Percentiles rank a stretch among this genome's conserved stretches.
Conservation (phyloP, 352 stramenopile genomes). For the Phytophthora agathidicida region DNA sequence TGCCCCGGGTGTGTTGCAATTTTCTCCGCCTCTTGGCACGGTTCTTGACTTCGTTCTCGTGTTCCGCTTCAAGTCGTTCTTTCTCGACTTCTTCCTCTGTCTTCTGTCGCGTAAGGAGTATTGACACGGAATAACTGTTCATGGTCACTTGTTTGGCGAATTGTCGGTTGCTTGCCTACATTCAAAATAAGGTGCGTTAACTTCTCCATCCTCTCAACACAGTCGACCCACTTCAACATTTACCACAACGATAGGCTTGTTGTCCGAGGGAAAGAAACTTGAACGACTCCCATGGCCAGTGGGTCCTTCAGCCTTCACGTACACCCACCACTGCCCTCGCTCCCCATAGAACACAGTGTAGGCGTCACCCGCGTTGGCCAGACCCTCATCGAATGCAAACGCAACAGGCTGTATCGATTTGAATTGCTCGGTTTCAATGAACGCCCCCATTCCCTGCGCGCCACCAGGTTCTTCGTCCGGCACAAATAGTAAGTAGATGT, state of each 20-base stretch:
- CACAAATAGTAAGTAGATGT: slow-evolving; percentile 93
- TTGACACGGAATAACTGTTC: too few species aligned
- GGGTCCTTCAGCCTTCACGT: slow-evolving; percentile 76
- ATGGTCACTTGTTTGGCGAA: too few species aligned
- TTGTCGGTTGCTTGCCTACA: too few species aligned
- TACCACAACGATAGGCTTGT: slow-evolving; percentile 93
- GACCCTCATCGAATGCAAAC: slow-evolving; percentile 95
- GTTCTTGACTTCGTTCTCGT: too few species aligned
- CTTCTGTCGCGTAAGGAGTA: too few species aligned
- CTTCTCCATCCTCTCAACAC: neutral
- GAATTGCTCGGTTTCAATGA: slow-evolving; percentile 89
- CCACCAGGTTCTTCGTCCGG: slow-evolving; percentile 96
- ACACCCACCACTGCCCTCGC: slow-evolving; percentile 93
- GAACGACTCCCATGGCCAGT: slow-evolving; percentile 91
- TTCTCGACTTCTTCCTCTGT: too few species aligned
- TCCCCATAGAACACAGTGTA: slow-evolving; percentile 98
- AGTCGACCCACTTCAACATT: neutral
- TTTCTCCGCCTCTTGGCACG: too few species aligned
- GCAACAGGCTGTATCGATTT: slow-evolving; percentile 83
- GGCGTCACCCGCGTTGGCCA: slow-evolving; percentile 89
- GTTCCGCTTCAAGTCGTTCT: too few species aligned
- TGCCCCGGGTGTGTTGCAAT: too few species aligned
- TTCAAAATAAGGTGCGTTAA: neutral
- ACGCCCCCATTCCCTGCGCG: slow-evolving; percentile 91
- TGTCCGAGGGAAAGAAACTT: slow-evolving; percentile 56